Evolutionary conservation across 2,329 filamentous ascomycete species (phyloP).

Genomic region (Pseudophaeomoniella oleicola): DNA sequence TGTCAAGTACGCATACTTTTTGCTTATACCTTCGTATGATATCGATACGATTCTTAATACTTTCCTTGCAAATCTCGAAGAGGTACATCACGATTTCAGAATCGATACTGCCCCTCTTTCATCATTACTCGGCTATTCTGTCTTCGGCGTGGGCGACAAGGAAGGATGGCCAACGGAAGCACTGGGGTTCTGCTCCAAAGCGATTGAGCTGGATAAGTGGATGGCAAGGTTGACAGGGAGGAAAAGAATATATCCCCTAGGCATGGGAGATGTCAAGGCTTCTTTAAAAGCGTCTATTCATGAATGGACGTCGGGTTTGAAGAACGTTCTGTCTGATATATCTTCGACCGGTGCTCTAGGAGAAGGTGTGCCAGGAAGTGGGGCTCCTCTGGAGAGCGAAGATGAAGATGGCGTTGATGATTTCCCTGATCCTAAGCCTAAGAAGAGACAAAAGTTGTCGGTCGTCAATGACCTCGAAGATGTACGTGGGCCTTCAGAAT

Average conservation of each 20-base stretch:
- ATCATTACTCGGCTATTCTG: constrained; percentile 66
- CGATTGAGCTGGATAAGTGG: constrained; percentile 83
- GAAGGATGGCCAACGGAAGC: constrained; percentile 86
- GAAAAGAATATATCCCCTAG: constrained; percentile 77
- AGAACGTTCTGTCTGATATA: constrained; percentile 53
- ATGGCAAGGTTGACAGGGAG: constrained; percentile 85
- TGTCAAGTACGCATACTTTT: constrained; percentile 55
- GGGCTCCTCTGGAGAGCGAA: constrained; percentile 72
- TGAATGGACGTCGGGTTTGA: constrained; percentile 66
- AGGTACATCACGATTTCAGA: constrained; percentile 92
- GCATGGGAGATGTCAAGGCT: constrained; percentile 72
- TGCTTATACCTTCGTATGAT: constrained; percentile 83
- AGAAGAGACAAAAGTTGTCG: constrained; percentile 28
- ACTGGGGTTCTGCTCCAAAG: constrained; percentile 87
- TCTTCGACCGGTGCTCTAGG: constrained; percentile 38
- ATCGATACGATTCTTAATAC: constrained; percentile 85
- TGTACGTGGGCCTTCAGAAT: constrained; percentile 29
- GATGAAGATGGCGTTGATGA: constrained; percentile 52
- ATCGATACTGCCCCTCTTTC: constrained; percentile 80
- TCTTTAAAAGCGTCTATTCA: constrained; percentile 51
- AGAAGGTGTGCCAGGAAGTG: constrained; percentile 62
- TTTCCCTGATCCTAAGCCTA: constrained; percentile 21
- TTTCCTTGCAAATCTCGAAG: constrained; percentile 72
- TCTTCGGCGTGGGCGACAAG: constrained; percentile 85
- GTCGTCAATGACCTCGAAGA: constrained; percentile 72